Base-by-base conservation (phyloP, 1,284 basidiomycete species). In the Microbotryum intermedium region DNA sequence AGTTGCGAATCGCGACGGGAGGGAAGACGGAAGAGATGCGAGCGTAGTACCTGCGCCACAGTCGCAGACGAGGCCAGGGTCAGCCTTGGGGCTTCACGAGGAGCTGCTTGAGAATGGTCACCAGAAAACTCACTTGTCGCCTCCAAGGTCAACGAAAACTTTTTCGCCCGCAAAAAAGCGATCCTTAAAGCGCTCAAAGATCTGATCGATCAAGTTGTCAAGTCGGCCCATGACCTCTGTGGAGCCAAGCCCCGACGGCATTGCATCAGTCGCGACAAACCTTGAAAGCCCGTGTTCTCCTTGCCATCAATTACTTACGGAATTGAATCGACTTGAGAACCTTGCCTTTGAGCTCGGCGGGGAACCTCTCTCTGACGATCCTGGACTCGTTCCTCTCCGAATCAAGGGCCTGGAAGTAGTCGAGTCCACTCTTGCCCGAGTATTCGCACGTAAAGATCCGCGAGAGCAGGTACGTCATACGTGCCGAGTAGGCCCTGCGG, bases 381-480 rank as follows among this genome's bases (percentile, higher is more conserved):
- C 84, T 81, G 39, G 89, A 87, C 76, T 97, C 92, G 71, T 86
- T 84, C 62, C 83, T 83, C 76, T 98, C 94, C 67, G 88, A 93
- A 71, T 90, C 84, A 54, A 92, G 79, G 9, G 95, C 95, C 72
- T 92, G 84, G 74, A 95, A 95, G 77, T 91, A 98, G 76, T 90
- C 87, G 58, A 98, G 81, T 57, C 86, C 85, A 69, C 88, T 88
- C 78, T 90, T 94, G 74, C 91, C 91, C 45, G 90, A 92, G 69
- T 93, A 89, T 79, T 94, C 90, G 74, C 90, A 92, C 72, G 92
- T 89, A 76, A 95, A 94, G 73, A 91, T 86, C 71, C 89, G 90
- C 69, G 90, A 83, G 65, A 86, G 83, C 78, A 95, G 95, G 79
- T 95, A 97, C 61, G 87, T 87, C 80, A 94, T 87, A 64, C 94